phyloP scores from a whole-genome alignment of 768 basidiomycete species.

The Boletales sp. region DNA sequence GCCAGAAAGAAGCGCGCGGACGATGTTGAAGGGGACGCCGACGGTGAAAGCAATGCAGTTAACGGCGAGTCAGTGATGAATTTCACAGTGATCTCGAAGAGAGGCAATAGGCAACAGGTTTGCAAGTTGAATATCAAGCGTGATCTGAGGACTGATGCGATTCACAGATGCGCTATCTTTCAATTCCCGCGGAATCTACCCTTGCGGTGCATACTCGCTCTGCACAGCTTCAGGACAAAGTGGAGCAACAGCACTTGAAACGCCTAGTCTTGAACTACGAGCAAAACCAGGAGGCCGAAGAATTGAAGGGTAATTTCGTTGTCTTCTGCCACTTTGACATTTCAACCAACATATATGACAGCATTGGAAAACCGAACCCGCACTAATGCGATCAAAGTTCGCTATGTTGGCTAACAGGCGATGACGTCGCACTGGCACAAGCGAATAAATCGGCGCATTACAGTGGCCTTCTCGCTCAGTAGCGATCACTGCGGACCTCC shows the following conservation, averaged over 20 bases:
- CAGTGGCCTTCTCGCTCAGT: slow-evolving; percentile 19
- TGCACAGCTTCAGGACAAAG: slow-evolving; percentile 90
- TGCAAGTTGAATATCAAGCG: slow-evolving; percentile 1
- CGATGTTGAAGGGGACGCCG: slow-evolving; percentile 52
- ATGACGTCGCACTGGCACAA: slow-evolving; percentile 9
- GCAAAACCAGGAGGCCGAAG: slow-evolving; percentile 84
- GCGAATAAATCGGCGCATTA: slow-evolving; percentile 18
- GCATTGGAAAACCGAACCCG: slow-evolving; percentile 70
- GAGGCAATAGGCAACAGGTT: slow-evolving; percentile 90
- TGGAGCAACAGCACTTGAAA: slow-evolving; percentile 96
- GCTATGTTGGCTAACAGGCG: slow-evolving; percentile 58
- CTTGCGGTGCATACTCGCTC: slow-evolving; percentile 88
- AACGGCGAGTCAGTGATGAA: slow-evolving; percentile 59
- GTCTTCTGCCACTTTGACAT: neutral
- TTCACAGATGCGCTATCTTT: slow-evolving; percentile 74
- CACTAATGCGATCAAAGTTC: slow-evolving; percentile 68
- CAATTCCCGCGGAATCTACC: slow-evolving; percentile 83
- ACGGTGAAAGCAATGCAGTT: slow-evolving; percentile 32
- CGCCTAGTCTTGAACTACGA: slow-evolving; percentile 90
- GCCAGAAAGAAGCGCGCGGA: slow-evolving; percentile 63
- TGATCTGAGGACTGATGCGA: slow-evolving; percentile 8
- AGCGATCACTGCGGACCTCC: slow-evolving; percentile 18
- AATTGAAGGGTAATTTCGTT: slow-evolving; percentile 57
- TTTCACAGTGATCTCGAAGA: slow-evolving; percentile 90
- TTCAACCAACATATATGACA: slow-evolving; percentile 20